Base-by-base conservation (phyloP, 108 stramenopile species). In the Stephanodiscus minutulus region DNA sequence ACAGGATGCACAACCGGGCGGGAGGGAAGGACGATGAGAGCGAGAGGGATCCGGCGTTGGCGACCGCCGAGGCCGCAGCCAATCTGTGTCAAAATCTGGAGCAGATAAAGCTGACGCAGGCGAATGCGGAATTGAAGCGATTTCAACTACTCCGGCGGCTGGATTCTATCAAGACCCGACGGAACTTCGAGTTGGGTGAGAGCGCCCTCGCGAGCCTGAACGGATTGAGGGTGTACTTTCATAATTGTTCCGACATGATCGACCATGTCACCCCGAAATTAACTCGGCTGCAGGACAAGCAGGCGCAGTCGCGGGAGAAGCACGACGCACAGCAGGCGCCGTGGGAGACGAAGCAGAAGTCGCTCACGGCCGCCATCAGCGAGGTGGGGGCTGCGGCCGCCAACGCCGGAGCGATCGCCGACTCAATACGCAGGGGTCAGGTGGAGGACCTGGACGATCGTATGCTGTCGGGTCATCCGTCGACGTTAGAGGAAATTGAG, bases 181-280 rank as follows among this genome's bases (percentile, higher is more conserved):
- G 90, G n/a, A 92, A 91, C 66, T 92, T 95, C 80, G 94, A 91
- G 81, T 68, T 95, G 49, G 88, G 91, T n/a, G 94, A 95, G 68
- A 83, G 77, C 50, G 69, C 83, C 25, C 61, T 92, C n/a, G 84
- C 90, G 5, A 86, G 86, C 10, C 64, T 95, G 53, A 82, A 88
- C 76, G 94, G 91, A 10, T 75, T 92, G 3, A 61, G 86, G 9
- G 84, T 87, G 2, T 91, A 91, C 66, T 88, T 84, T 56, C 84
- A 85, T 52, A 88, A 87, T 54, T 95, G 91, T 54, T 79, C 86
- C 54, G 87, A 89, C 74, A 72, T 88, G 53, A 87, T 89, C 12
- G 70, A 75, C 46, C 82, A 84, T 33, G 49, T 91, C 25, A 55
- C 82, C 15, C 93, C 91, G 2, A 75, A 78, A 67, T 74, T 91